Evolutionary conservation across 1,139 yeast species (phyloP).

Genomic region (Yamadazyma triangularis): DNA sequence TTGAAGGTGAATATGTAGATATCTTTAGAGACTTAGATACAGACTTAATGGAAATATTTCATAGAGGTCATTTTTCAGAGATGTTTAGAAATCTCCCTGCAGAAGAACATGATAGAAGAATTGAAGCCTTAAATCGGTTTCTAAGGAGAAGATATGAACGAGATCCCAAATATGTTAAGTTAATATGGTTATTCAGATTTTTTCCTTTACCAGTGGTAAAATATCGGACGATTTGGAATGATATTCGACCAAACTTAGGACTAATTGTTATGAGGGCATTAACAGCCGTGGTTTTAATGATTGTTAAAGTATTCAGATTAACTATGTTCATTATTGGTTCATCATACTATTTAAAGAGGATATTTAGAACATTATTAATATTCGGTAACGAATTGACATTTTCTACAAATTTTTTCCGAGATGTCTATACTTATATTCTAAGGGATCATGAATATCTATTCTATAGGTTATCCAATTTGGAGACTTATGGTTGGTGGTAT

Average conservation of each 20-base stretch:
- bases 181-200: slow-evolving; percentile 15
- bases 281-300: slow-evolving; percentile 3
- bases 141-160: slow-evolving; percentile 4
- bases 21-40: slow-evolving; percentile 20
- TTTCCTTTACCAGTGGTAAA: slow-evolving; percentile 28
- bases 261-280: slow-evolving; percentile 1
- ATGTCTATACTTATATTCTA: slow-evolving; percentile 23
- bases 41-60: slow-evolving; percentile 19
- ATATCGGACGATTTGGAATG: slow-evolving; percentile 22
- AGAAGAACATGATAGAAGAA: slow-evolving; percentile 12
- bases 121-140: slow-evolving; percentile 12
- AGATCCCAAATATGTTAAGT: slow-evolving; percentile 5
- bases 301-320: slow-evolving; percentile 14
- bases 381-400: slow-evolving; percentile 30
- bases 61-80: slow-evolving; percentile 14
- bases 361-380: slow-evolving; percentile 15
- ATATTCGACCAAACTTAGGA: slow-evolving; percentile 8
- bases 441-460: slow-evolving; percentile 14
- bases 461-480: slow-evolving; percentile 2
- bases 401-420: slow-evolving; percentile 25
- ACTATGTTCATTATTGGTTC: slow-evolving; percentile 17
- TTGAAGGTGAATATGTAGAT: slow-evolving; percentile 12
- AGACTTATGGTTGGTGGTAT: slow-evolving; percentile 4
- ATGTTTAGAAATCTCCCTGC: slow-evolving; percentile 13
- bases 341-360: slow-evolving; percentile 9